phyloP scores from a whole-genome alignment of 2,329 filamentous ascomycete species.

The Trichoderma sp. region DNA sequence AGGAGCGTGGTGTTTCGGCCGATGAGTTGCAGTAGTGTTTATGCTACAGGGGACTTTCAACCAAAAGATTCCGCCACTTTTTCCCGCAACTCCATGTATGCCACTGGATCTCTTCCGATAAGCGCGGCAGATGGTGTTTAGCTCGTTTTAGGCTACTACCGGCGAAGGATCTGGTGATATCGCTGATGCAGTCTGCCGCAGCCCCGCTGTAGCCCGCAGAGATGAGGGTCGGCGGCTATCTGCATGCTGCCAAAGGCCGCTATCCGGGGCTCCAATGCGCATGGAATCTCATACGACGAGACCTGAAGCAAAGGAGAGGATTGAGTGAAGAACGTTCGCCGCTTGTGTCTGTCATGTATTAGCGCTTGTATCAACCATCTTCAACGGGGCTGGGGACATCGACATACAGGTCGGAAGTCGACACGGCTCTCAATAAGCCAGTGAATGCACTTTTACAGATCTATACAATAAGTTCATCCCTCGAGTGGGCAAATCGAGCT shows the following conservation, averaged over 20 bases:
- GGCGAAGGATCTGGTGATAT: background rate
- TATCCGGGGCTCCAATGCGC: background rate
- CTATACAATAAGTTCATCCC: slow-evolving; percentile 7
- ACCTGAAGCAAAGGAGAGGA: too few species aligned
- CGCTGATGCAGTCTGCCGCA: background rate
- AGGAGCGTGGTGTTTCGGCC: background rate
- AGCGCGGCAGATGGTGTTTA: background rate
- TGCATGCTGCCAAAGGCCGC: background rate
- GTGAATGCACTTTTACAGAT: background rate
- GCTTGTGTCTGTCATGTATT: background rate
- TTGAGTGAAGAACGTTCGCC: too few species aligned
- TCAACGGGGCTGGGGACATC: too few species aligned
- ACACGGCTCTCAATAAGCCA: too few species aligned
- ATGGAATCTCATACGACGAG: too few species aligned
- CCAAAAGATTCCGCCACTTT: background rate
- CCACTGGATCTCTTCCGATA: background rate
- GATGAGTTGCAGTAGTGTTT: background rate
- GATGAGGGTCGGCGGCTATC: slow-evolving; percentile 9
- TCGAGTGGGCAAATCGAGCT: background rate
- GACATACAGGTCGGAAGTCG: background rate
- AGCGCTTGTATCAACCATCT: background rate
- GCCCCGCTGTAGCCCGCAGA: background rate
- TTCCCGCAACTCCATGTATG: background rate
- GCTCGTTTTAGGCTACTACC: background rate
- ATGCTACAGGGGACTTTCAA: background rate